Conservation (phyloP, 1,284 basidiomycete species). For the Rhodotorula sp. region DNA sequence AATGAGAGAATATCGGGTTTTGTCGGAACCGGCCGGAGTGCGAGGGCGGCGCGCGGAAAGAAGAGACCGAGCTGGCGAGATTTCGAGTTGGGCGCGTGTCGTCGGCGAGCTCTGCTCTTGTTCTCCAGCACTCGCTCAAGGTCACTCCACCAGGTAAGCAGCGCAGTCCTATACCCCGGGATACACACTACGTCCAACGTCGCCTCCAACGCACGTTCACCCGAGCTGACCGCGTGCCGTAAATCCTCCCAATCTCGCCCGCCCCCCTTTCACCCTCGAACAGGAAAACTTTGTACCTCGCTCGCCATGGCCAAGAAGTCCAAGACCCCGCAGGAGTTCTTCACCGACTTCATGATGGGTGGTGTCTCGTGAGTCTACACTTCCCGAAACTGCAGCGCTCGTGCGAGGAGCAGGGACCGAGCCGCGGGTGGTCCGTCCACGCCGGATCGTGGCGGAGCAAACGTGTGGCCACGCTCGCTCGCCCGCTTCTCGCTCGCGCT, state of each 20-base stretch:
- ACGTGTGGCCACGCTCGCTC: not conserved
- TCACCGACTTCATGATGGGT: constrained; percentile 40
- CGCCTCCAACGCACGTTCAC: no score
- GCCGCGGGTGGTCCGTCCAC: not conserved
- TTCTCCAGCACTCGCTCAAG: constrained; percentile 4
- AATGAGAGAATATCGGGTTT: no score
- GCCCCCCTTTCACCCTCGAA: not conserved
- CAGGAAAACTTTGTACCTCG: constrained; percentile 11
- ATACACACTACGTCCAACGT: no score
- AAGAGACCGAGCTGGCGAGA: not conserved
- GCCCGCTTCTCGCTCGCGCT: not conserved
- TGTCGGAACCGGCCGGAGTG: no score
- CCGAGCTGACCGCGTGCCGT: no score
- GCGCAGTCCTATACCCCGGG: not conserved
- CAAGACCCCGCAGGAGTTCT: constrained; percentile 41
- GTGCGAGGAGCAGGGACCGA: not conserved
- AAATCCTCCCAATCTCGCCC: not conserved
- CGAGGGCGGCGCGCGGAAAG: no score
- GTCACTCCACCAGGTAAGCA: not conserved
- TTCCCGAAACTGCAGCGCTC: not conserved
- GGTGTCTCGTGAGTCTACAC: constrained; percentile 34
- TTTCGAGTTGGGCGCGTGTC: not conserved
- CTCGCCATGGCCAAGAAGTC: constrained; percentile 32
- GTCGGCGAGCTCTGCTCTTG: not conserved
- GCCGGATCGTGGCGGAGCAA: not conserved